Percentiles rank a stretch among this genome's conserved stretches.
Evolutionary conservation across 768 basidiomycete genomes (phyloP).

Genomic region (Kondoa malvinella): DNA sequence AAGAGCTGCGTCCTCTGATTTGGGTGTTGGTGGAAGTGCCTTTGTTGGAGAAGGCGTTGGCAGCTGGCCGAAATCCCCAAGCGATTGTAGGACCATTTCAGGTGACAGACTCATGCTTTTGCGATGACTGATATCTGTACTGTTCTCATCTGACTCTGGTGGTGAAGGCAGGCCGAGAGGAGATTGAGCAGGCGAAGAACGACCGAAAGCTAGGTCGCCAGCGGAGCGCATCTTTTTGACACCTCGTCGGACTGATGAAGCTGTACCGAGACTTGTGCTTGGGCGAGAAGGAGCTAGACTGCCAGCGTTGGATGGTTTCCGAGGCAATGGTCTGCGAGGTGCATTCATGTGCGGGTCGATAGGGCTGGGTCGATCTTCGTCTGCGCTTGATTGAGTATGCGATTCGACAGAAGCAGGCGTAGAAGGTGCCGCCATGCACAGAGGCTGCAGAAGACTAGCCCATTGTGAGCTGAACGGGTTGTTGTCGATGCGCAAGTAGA

Average conservation of each 20-base stretch:
- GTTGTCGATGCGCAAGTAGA: conserved; percentile 76
- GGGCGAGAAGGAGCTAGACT: background rate
- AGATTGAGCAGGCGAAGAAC: background rate
- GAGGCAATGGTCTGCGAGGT: background rate
- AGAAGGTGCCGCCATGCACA: conserved; percentile 46
- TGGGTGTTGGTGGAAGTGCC: background rate
- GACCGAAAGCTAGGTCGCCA: background rate
- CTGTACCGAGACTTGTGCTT: background rate
- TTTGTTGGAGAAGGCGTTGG: background rate
- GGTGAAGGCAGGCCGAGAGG: background rate
- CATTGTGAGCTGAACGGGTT: conserved; percentile 93
- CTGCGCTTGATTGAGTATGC: no score
- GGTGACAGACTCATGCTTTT: conserved; percentile 2
- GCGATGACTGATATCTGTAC: background rate
- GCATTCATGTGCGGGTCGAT: background rate
- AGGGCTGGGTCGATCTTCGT: background rate
- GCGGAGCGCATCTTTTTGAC: background rate
- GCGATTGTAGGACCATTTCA: background rate
- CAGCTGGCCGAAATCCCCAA: background rate
- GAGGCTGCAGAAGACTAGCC: conserved; percentile 70
- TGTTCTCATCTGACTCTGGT: background rate
- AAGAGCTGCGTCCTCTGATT: background rate
- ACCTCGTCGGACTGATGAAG: background rate
- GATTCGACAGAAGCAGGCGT: background rate
- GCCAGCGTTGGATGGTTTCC: background rate